Conservation (phyloP, 2,329 filamentous ascomycete genomes). For the Penicillium sp. region DNA sequence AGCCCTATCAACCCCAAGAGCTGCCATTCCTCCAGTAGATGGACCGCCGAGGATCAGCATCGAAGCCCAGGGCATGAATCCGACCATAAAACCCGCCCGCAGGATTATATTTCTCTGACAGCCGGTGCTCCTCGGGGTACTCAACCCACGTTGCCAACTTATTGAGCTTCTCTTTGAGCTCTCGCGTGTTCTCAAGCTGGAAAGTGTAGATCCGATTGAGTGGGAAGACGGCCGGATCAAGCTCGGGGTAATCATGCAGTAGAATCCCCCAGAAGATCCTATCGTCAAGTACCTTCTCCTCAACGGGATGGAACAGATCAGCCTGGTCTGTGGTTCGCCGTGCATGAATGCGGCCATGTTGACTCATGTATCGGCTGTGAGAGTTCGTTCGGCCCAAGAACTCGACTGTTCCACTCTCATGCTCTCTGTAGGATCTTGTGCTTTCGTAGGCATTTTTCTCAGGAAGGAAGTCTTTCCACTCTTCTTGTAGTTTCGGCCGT, state of each 20-base stretch:
- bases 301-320: constrained; percentile 12
- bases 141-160: constrained; percentile 20
- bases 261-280: constrained; percentile 13
- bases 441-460: constrained; percentile 15
- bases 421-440: constrained; percentile 33
- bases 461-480: constrained; percentile 53
- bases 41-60: constrained; percentile 11
- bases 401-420: constrained; percentile 43
- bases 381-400: constrained; percentile 33
- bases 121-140: constrained; percentile 14
- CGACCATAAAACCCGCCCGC: constrained; percentile 21
- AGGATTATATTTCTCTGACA: constrained; percentile 15
- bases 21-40: constrained; percentile 14
- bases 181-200: background rate
- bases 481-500: constrained; percentile 49
- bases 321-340: constrained; percentile 10
- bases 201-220: constrained; percentile 19
- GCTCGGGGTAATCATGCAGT: constrained; percentile 3
- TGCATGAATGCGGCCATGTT: constrained; percentile 4
- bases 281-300: constrained; percentile 7
- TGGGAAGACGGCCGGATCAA: constrained; percentile 10
- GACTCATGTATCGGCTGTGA: constrained; percentile 11
- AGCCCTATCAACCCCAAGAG: constrained; percentile 10
- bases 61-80: constrained; percentile 14
- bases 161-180: constrained; percentile 4